phyloP scores from a whole-genome alignment of 2,329 filamentous ascomycete species.

The Penicillium sp. region DNA sequence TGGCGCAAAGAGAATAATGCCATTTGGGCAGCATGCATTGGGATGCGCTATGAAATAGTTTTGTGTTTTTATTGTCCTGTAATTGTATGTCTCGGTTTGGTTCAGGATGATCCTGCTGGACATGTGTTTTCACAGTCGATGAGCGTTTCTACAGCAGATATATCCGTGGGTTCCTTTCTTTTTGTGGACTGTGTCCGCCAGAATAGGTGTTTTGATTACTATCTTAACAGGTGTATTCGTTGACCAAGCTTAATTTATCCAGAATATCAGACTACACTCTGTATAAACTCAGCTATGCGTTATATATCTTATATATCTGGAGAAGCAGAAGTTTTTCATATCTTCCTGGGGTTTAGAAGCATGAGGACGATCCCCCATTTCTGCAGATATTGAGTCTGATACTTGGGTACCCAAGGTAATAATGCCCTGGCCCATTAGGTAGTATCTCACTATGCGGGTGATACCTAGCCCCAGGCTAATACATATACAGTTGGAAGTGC shows the following conservation, averaged over 20 bases:
- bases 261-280: neutral
- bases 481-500: neutral
- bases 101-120: slow-evolving; percentile 3
- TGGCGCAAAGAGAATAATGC: slow-evolving; percentile 9
- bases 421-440: neutral
- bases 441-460: neutral
- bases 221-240: neutral
- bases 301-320: neutral
- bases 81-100: slow-evolving; percentile 21
- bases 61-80: slow-evolving; percentile 18
- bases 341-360: too few relatives aligned
- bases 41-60: slow-evolving; percentile 23
- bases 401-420: neutral
- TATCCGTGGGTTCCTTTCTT: neutral
- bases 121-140: slow-evolving; percentile 11
- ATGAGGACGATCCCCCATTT: neutral
- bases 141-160: slow-evolving; percentile 9
- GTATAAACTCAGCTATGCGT: neutral
- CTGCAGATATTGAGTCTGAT: neutral
- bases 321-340: neutral
- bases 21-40: slow-evolving; percentile 19
- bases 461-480: neutral
- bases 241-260: neutral
- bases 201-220: slow-evolving; percentile 1
- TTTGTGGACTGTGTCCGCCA: neutral